Evolutionary conservation across 495 filamentous ascomycete species (phyloP).

Genomic region (Aspergillus incahuasiensis): DNA sequence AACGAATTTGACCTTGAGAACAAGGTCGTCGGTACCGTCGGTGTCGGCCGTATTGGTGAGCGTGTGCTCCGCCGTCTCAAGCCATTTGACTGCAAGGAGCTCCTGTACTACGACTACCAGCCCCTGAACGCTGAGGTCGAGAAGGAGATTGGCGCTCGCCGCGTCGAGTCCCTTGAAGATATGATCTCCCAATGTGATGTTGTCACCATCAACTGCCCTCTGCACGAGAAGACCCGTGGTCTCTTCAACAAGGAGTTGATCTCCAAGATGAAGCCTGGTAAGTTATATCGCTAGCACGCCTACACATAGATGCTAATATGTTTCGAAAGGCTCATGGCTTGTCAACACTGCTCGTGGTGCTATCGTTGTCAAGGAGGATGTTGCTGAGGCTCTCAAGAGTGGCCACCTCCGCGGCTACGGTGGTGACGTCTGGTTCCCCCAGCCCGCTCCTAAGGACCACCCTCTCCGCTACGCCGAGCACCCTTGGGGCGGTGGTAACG

Average conservation of each 20-base stretch:
- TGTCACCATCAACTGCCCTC: conserved; percentile 98
- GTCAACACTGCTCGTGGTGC: conserved; percentile 98
- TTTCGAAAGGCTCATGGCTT: conserved; percentile 76
- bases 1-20: conserved; percentile 94
- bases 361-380: conserved; percentile 99
- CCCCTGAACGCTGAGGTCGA: conserved; percentile 80
- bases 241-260: conserved; percentile 99
- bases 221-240: conserved; percentile 94
- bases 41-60: conserved; percentile 96
- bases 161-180: conserved; percentile 85
- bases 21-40: conserved; percentile 98
- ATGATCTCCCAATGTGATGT: conserved; percentile 95
- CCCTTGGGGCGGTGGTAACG: conserved; percentile 95
- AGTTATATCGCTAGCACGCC: conserved; percentile 14
- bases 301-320: conserved; percentile 8
- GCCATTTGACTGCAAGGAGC: conserved; percentile 98
- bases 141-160: conserved; percentile 92
- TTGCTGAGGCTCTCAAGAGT: conserved; percentile 85
- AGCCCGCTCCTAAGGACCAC: conserved; percentile 95
- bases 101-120: conserved; percentile 99
- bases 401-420: conserved; percentile 97
- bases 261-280: conserved; percentile 97
- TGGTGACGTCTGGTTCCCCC: conserved; percentile 90
- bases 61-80: conserved; percentile 92
- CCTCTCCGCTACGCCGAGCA: conserved; percentile 87